Conservation (phyloP, 1,139 yeast genomes). For the Yamadazyma sp. region DNA sequence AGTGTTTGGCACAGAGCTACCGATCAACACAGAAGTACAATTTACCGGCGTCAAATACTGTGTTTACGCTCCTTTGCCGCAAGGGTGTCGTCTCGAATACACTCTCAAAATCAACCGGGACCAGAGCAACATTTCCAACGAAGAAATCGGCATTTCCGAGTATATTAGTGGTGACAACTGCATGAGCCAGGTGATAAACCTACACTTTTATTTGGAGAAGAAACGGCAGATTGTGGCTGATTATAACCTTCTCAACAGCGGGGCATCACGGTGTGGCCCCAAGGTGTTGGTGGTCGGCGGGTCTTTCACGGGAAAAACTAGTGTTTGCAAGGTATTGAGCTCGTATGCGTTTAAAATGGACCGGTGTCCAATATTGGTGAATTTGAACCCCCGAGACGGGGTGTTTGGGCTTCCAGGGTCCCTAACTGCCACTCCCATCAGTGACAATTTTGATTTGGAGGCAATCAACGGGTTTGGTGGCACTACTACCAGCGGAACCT, state of each 20-base stretch:
- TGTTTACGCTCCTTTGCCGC: slow-evolving; percentile 57
- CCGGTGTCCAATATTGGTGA: slow-evolving; percentile 67
- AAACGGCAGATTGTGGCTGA: slow-evolving; percentile 44
- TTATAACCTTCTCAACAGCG: slow-evolving; percentile 19
- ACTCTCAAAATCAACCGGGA: slow-evolving; percentile 49
- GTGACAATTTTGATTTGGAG: slow-evolving; percentile 79
- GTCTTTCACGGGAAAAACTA: slow-evolving; percentile 72
- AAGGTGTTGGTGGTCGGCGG: slow-evolving; percentile 75
- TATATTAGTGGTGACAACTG: slow-evolving; percentile 71
- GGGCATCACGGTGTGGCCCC: slow-evolving; percentile 48
- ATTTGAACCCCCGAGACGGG: slow-evolving; percentile 79
- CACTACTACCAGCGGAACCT: slow-evolving; percentile 78
- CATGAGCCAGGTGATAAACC: slow-evolving; percentile 60
- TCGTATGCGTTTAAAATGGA: slow-evolving; percentile 77
- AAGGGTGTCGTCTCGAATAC: slow-evolving; percentile 53
- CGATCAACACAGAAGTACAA: slow-evolving; percentile 64
- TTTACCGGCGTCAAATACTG: slow-evolving; percentile 57
- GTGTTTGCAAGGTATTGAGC: slow-evolving; percentile 65
- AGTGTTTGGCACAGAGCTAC: slow-evolving; percentile 89
- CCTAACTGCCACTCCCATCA: slow-evolving; percentile 78
- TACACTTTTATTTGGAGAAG: slow-evolving; percentile 77
- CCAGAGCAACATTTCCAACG: slow-evolving; percentile 28
- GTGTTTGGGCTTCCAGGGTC: slow-evolving; percentile 84
- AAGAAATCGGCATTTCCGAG: slow-evolving; percentile 45
- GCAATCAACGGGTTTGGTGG: slow-evolving; percentile 76